These are phyloP conservation scores for Jasminum sambac DNA, from an alignment of 257 asterid species.

Conservation along the genomic window DNA sequence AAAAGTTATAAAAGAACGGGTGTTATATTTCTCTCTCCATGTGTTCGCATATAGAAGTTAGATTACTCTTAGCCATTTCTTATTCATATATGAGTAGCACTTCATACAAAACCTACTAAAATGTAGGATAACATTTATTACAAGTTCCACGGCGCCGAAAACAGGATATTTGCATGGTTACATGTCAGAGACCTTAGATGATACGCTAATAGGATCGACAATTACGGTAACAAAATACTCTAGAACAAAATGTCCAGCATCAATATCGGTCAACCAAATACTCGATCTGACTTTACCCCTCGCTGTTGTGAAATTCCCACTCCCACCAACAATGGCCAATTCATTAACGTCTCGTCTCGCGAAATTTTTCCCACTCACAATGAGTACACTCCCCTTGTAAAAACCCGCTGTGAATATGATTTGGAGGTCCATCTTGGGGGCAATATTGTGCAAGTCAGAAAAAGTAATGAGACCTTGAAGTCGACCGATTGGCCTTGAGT, in stretches of 20 bases:
- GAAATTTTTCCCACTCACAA: neutral
- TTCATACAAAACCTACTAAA: no score
- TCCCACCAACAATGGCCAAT: neutral
- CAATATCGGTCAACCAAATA: conserved; percentile 22
- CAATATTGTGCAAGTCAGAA: neutral
- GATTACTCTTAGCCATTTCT: no score
- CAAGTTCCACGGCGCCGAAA: no score
- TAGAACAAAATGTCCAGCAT: conserved; percentile 17
- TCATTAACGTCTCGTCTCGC: neutral
- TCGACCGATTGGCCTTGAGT: neutral
- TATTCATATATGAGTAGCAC: no score
- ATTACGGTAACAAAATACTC: conserved; percentile 33
- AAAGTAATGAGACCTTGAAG: neutral
- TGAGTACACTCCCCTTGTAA: neutral
- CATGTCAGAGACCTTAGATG: no score
- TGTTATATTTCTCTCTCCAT: no score
- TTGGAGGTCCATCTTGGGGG: neutral
- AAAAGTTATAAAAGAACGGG: no score
- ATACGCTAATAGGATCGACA: no score
- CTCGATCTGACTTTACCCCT: conserved; percentile 34
- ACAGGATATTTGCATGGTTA: no score
- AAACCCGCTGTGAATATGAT: neutral
- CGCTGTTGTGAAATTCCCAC: conserved; percentile 25
- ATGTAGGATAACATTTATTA: no score
- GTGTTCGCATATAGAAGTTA: no score